Evolutionary conservation across 345 rosid genomes (phyloP).

Genomic region (Populus nigra): DNA sequence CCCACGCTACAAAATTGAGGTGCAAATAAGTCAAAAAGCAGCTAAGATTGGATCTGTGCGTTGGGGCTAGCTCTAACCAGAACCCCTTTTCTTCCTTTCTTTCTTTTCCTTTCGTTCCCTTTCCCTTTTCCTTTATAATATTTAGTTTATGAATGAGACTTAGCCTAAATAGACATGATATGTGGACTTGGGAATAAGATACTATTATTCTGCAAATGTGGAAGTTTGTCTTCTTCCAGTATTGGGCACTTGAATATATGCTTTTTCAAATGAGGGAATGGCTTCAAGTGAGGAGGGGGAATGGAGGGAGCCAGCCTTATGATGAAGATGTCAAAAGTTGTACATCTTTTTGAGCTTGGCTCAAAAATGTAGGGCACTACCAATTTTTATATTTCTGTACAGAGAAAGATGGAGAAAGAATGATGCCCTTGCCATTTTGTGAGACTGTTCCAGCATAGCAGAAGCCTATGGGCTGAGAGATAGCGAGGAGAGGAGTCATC

Average conservation of each 20-base stretch:
- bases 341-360: constrained; percentile 27
- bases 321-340: constrained; percentile 31
- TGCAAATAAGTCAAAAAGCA: neutral
- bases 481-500: constrained; percentile 23
- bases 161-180: neutral
- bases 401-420: neutral
- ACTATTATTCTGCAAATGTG: constrained; percentile 1
- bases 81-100: neutral
- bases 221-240: constrained; percentile 20
- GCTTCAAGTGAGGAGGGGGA: constrained; percentile 11
- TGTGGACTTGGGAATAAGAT: constrained; percentile 8
- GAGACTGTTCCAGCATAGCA: constrained; percentile 25
- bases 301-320: constrained; percentile 25
- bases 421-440: constrained; percentile 26
- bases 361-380: constrained; percentile 28
- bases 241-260: constrained; percentile 24
- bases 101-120: neutral
- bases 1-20: neutral
- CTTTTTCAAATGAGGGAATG: constrained; percentile 13
- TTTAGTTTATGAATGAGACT: neutral
- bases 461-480: neutral
- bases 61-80: neutral
- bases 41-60: neutral
- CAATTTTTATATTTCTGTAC: neutral
- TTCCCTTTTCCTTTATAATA: neutral